Percentiles rank a stretch among this genome's conserved stretches.
Evolutionary conservation across 345 rosid genomes (phyloP).

Genomic region (Durio zibethinus): DNA sequence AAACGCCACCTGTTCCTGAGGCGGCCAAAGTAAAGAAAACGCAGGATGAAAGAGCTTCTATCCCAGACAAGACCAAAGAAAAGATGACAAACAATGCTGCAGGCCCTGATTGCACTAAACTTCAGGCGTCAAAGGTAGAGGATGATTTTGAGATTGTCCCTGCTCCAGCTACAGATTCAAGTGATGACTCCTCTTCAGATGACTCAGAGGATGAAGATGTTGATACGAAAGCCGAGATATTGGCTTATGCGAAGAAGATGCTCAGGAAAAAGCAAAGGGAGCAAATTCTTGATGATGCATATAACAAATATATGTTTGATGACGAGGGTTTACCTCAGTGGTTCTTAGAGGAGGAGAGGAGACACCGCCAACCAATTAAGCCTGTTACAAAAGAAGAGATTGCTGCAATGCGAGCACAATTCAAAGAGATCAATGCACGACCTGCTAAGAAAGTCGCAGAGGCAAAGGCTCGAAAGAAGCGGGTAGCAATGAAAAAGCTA

Average conservation of each 20-base stretch:
- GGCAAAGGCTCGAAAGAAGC: conserved; percentile 92
- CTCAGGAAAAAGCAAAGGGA: conserved; percentile 85
- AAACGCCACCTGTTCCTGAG: conserved; percentile 17
- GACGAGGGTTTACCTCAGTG: conserved; percentile 75
- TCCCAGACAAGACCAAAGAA: conserved; percentile 31
- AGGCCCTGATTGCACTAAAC: conserved; percentile 18
- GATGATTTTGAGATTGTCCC: conserved; percentile 86
- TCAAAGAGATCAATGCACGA: conserved; percentile 85
- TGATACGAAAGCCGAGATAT: conserved; percentile 73
- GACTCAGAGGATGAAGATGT: conserved; percentile 58
- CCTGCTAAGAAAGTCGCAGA: conserved; percentile 95
- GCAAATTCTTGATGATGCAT: conserved; percentile 75
- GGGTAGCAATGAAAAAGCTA: conserved; percentile 58
- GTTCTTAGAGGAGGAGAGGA: conserved; percentile 86
- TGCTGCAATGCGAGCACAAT: conserved; percentile 80
- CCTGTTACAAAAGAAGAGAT: conserved; percentile 88
- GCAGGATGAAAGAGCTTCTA: conserved; percentile 19
- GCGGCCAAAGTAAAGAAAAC: conserved; percentile 34
- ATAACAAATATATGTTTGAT: conserved; percentile 73
- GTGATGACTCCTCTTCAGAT: conserved; percentile 74
- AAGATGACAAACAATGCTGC: conserved; percentile 27
- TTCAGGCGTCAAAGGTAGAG: conserved; percentile 32
- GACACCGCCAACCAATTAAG: conserved; percentile 68
- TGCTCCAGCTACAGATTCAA: conserved; percentile 67
- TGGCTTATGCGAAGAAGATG: conserved; percentile 93